Percentiles rank a stretch among this genome's conserved stretches.
phyloP scores from a whole-genome alignment of 1,139 yeast genomes.

The Pneumocystis murina region DNA sequence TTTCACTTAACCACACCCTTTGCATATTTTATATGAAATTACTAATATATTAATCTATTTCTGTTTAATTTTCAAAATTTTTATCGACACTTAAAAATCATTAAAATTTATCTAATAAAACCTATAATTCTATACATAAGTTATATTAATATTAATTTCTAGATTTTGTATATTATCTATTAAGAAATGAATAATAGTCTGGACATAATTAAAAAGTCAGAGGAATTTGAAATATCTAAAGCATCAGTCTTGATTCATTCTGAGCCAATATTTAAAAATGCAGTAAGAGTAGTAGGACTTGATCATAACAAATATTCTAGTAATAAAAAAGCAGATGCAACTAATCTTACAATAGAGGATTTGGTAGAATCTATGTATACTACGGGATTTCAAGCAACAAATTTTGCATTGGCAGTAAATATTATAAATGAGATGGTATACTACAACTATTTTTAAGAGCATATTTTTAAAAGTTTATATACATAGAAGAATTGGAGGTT shows the following conservation, averaged over 20 bases:
- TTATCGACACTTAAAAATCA: too few species aligned
- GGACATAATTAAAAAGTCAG: too few species aligned
- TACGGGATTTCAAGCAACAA: conserved; percentile 97
- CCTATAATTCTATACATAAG: too few species aligned
- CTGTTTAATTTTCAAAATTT: too few species aligned
- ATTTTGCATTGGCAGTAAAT: conserved; percentile 75
- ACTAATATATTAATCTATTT: too few species aligned
- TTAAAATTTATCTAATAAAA: too few species aligned
- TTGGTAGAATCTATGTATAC: conserved; percentile 67
- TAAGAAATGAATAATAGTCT: too few species aligned
- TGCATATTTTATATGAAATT: too few species aligned
- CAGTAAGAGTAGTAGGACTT: conserved; percentile 66
- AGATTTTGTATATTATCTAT: too few species aligned
- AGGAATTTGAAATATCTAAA: too few species aligned
- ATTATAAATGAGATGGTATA: conserved; percentile 68
- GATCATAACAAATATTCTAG: conserved; percentile 52
- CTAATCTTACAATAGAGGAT: conserved; percentile 42
- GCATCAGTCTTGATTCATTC: conserved; percentile 86
- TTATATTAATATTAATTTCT: too few species aligned
- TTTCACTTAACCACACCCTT: too few species aligned
- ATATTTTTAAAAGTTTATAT: background rate
- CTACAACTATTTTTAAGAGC: background rate
- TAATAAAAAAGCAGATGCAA: conserved; percentile 40
- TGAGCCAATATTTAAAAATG: conserved; percentile 68
- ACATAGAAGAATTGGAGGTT: conserved; percentile 18